phyloP scores from a whole-genome alignment of 345 rosid species.

The Populus alba region DNA sequence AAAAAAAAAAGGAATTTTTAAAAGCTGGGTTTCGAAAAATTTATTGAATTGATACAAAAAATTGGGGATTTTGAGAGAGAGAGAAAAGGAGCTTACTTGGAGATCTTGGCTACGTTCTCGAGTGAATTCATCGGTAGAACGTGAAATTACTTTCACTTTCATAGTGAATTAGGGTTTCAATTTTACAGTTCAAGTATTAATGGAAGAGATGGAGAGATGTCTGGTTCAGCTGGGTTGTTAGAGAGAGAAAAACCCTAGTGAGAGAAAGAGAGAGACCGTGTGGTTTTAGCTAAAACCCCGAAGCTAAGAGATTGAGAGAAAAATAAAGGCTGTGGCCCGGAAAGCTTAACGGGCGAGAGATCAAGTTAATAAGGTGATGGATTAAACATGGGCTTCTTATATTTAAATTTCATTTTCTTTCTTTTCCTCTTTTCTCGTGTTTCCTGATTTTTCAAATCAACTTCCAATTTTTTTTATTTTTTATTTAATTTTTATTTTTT shows the following conservation, averaged over 20 bases:
- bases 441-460: too few relatives aligned
- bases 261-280: background rate
- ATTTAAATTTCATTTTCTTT: too few relatives aligned
- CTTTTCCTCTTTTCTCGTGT: too few relatives aligned
- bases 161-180: slow-evolving; percentile 19
- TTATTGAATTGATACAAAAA: background rate
- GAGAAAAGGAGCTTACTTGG: slow-evolving; percentile 42
- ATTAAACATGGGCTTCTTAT: too few relatives aligned
- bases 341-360: too few relatives aligned
- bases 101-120: slow-evolving; percentile 96
- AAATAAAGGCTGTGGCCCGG: too few relatives aligned
- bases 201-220: background rate
- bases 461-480: too few relatives aligned
- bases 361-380: too few relatives aligned
- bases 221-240: background rate
- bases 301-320: too few relatives aligned
- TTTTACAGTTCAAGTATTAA: background rate
- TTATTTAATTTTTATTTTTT: too few relatives aligned
- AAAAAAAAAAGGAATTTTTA: background rate
- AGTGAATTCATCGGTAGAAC: slow-evolving; percentile 84
- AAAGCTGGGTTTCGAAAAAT: background rate
- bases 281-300: too few relatives aligned
- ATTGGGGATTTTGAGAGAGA: background rate
- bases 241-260: background rate
- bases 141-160: slow-evolving; percentile 84